Base-by-base conservation (phyloP, 139 green algal species). In the Tetradesmus obliquus region DNA sequence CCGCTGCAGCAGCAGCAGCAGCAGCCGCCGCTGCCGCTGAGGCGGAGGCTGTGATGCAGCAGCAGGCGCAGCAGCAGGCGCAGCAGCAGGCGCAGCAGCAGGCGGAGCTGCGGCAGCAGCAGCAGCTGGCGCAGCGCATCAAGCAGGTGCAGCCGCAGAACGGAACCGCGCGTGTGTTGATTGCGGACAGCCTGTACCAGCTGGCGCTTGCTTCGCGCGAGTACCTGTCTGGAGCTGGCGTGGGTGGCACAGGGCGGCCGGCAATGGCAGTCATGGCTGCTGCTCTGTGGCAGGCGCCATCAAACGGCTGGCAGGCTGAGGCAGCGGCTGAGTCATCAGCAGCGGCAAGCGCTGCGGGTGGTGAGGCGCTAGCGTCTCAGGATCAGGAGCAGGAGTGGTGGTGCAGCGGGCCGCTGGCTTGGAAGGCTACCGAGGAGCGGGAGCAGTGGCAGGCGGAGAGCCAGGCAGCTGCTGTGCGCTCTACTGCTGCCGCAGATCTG, bases 371-470 rank as follows among this genome's bases (percentile, higher is more conserved):
- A 0, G 66, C 84, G 1, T 88, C 84, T 1, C 24, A 60, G 45
- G 85, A 89, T 3, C 53, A 82, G 32, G 85, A 89, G 85, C 85
- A 89, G 45, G 72, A n/a, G 6, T 82, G 85, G 85, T 89, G 85
- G 66, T 45, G 24, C 24, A 57, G 45, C 7, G 66, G 85, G 17
- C 85, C 85, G 20, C 45, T 89, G 66, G 71, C 85, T 9, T 89
- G 85, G 85, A 51, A 57, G 12, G 72, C 85, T 62, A 66, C 85
- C 9, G 85, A 89, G 17, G 85, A 89, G 85, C 85, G 85, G 7
- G 66, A 89, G 85, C 85, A 89, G 66, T 89, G 85, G 85, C 71
- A 62, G 62, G 85, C 85, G 54, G 85, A 89, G 66, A 24, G 66
- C 66, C 8, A n/a, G 15, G 66, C 66, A 24, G 17, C 85, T 76